Evolutionary conservation across 2,329 filamentous ascomycete genomes (phyloP), one percentile per base, ranked within the genome.

Genomic region (Lachnellula subtilissima): DNA sequence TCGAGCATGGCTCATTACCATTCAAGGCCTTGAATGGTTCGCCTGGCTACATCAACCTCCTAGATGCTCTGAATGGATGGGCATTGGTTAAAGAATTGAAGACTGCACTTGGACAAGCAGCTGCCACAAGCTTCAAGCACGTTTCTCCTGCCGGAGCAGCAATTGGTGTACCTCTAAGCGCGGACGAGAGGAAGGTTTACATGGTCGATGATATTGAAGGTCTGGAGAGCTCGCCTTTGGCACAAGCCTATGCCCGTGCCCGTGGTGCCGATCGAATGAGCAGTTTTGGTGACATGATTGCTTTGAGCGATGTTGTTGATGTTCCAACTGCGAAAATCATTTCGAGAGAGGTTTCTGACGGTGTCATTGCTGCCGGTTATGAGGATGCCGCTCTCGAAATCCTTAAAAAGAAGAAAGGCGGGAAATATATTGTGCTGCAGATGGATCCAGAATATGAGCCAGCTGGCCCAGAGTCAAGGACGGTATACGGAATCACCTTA

Each of bases 101-200:
- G 79, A 79, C 88, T 65, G 91, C 93, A 22, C 85, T 97, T 22
- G 87, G 88, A 65, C 86, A 88, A 73, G 90, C 94, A 36, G 94
- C 94, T 53, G 94, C 94, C 32, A 93, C 94, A 61, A 96, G 91
- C 72, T 99, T 99, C 86, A 99, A 97, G 84, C 94, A 99, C 73
- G 94, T 97, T 61, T 99, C 94, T 9, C 94, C 94, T 19, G 94
- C 94, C 45, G 94, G 94, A 69, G 94, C 93, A 57, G 93, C 94
- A 64, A 94, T 99, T 68, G 94, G 92, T 64, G 85, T 94, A 6
- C 90, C 91, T 22, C 82, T 99, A 62, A 90, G 79, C 62, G 84
- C 89, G 42, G 88, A 89, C 52, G 94, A 99, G 82, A 87, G 89
- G 75, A 95, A 96, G 77, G 94, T 97, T 54, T 99, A 96, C 80